Percentiles rank a stretch among this genome's conserved stretches.
Conservation (phyloP, 805 yeast genomes). For the Ogataea angusta region DNA sequence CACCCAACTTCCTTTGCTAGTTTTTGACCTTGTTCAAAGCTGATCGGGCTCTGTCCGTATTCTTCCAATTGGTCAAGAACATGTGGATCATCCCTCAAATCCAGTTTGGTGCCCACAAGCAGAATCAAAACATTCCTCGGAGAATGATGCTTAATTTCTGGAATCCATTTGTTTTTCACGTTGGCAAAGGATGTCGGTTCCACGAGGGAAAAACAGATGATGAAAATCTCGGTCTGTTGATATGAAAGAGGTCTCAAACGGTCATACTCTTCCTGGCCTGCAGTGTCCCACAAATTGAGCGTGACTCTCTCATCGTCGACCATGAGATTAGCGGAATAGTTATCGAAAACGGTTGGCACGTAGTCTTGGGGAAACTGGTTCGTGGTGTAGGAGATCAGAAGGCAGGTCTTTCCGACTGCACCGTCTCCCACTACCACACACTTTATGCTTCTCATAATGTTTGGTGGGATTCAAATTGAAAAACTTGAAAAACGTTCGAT, state of each 20-base stretch:
- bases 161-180: constrained; percentile 78
- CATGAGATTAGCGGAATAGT: constrained; percentile 83
- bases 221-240: constrained; percentile 87
- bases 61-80: constrained; percentile 66
- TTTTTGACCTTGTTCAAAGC: constrained; percentile 57
- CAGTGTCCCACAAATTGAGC: constrained; percentile 92
- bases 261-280: constrained; percentile 92
- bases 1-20: constrained; percentile 72
- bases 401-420: constrained; percentile 92
- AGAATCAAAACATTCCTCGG: constrained; percentile 66
- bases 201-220: constrained; percentile 81
- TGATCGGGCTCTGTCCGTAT: constrained; percentile 59
- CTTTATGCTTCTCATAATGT: constrained; percentile 47
- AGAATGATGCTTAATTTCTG: constrained; percentile 83
- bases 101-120: constrained; percentile 85
- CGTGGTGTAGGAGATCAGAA: constrained; percentile 84
- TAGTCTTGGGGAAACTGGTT: constrained; percentile 92
- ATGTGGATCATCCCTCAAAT: constrained; percentile 78
- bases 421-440: constrained; percentile 96
- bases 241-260: constrained; percentile 84
- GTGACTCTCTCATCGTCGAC: constrained; percentile 79
- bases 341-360: constrained; percentile 92
- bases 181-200: constrained; percentile 79
- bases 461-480: not conserved
- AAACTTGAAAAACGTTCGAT: constrained; percentile 1